A percentile compares a stretch with the other conserved stretches of the same genome.
Conservation (phyloP, 495 filamentous ascomycete species). For the Acidiella bohemica region DNA sequence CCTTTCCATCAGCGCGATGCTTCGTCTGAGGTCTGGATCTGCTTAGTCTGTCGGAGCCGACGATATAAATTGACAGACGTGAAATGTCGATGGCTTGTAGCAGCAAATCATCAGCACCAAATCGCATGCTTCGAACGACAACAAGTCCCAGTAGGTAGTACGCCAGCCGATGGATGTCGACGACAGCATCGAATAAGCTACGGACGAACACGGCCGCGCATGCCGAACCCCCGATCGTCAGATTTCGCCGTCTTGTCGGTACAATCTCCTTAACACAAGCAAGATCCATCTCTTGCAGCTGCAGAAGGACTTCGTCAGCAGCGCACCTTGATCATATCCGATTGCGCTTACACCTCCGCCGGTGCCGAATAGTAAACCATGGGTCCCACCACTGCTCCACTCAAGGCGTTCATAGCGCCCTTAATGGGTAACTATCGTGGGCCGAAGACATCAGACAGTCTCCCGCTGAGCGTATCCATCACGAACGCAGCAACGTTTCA, state of each 20-base stretch:
- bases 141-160: conserved; percentile 4
- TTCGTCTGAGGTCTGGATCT: no score
- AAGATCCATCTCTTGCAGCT: conserved; percentile 14
- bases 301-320: no score
- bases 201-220: conserved; percentile 1
- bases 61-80: no score
- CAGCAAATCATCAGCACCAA: conserved; percentile 3
- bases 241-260: conserved; percentile 8
- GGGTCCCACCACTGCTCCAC: conserved; percentile 13
- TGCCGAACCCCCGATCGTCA: conserved; percentile 5
- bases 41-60: no score
- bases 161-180: conserved; percentile 5
- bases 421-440: conserved; percentile 6
- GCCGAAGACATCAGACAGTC: conserved; percentile 10
- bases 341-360: no score
- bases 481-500: conserved; percentile 18
- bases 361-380: conserved; percentile 13
- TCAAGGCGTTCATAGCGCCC: background rate
- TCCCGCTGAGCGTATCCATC: conserved; percentile 9
- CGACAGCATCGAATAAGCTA: conserved; percentile 5
- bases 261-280: conserved; percentile 12
- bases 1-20: conserved; percentile 5
- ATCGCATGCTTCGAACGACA: conserved; percentile 1
- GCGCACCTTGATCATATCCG: no score
- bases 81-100: conserved; percentile 13